Base-by-base conservation (phyloP, 2,329 filamentous ascomycete genomes). In the Mollisia scopiformis region DNA sequence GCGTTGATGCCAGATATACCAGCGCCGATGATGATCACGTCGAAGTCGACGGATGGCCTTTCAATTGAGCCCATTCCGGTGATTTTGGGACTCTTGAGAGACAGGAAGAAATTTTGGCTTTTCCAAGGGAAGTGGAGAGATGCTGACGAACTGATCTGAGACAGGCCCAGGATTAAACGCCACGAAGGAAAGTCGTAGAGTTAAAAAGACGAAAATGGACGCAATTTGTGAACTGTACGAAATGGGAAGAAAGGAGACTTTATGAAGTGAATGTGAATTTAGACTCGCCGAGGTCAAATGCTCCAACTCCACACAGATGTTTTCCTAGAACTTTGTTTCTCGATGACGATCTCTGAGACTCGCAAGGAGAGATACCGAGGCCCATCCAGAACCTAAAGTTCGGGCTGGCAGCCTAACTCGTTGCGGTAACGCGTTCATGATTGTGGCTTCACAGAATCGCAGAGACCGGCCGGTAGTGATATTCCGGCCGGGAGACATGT, bases 1-100 rank as follows among this genome's bases (percentile, higher is more conserved):
- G 86, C 80, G 67, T 92, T 92, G 76, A 93, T 89, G 56, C 90
- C 90, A 6, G 88, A 88, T 57, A 93, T 85, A 11, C 90, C 90
- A 2, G 89, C 89, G 13, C 90, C 90, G 55, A 93, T 76, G 66
- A 93, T 85, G 68, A 91, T 73, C 19, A 86, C 74, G 68, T 89
- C 86, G 64, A 63, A 70, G 41, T 71, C 63, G 27, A 49, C 46
- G n/a, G 16, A 31, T 2, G 27, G 19, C 6, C 52, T 28, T 33
- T 59, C 47, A 1, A 57, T 55, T 6, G 61, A 63, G 16, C 57
- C 57, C 61, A 63, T 63, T 25, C 7, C 7, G n/a, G 3, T 51
- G 49, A 5, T n/a, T n/a, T n/a, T 21, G 46, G 21, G 49, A 35
- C 19, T 21, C 21, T 27, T 47, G 11, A 6, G 25, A 16, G 21